A percentile compares a stretch with the other conserved stretches of the same genome.
These are phyloP conservation scores for Clonostachys solani DNA, from an alignment of 2,329 filamentous ascomycete genomes.

Conservation along the genomic window DNA sequence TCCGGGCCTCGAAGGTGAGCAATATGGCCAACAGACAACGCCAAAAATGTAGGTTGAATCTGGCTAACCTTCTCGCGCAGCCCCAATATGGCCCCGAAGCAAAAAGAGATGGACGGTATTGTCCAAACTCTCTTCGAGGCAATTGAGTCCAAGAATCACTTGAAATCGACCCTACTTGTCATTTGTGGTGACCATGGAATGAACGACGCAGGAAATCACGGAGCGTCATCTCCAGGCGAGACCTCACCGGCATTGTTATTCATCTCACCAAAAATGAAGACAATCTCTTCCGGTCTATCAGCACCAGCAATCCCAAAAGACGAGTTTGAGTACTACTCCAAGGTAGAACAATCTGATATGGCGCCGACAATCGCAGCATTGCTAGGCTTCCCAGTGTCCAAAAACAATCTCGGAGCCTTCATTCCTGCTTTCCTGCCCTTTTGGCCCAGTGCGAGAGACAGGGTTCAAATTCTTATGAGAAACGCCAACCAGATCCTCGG, in stretches of 20 bases:
- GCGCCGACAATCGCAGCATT: slow-evolving; percentile 84
- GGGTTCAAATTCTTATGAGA: slow-evolving; percentile 63
- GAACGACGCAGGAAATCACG: slow-evolving; percentile 97
- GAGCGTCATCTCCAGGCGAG: slow-evolving; percentile 88
- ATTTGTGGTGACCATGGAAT: slow-evolving; percentile 97
- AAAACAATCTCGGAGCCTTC: slow-evolving; percentile 86
- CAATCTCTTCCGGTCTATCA: slow-evolving; percentile 36
- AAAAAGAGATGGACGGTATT: slow-evolving; percentile 87
- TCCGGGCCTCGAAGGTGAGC: slow-evolving; percentile 74
- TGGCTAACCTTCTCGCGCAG: slow-evolving; percentile 33
- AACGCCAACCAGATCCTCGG: slow-evolving; percentile 80
- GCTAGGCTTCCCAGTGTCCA: slow-evolving; percentile 80
- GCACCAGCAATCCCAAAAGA: slow-evolving; percentile 56
- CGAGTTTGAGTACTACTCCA: slow-evolving; percentile 79
- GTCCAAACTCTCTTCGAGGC: slow-evolving; percentile 72
- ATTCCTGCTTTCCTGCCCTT: slow-evolving; percentile 75
- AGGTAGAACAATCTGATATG: slow-evolving; percentile 91
- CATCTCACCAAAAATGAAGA: slow-evolving; percentile 75
- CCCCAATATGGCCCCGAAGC: slow-evolving; percentile 88
- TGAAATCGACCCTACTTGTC: slow-evolving; percentile 76
- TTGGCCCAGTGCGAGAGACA: slow-evolving; percentile 55
- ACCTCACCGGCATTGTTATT: slow-evolving; percentile 92
- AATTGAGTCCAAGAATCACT: slow-evolving; percentile 65
- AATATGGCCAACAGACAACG: not conserved
- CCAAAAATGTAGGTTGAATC: not conserved